phyloP scores from a whole-genome alignment of 139 green algal species.

The Micromonas commoda region DNA sequence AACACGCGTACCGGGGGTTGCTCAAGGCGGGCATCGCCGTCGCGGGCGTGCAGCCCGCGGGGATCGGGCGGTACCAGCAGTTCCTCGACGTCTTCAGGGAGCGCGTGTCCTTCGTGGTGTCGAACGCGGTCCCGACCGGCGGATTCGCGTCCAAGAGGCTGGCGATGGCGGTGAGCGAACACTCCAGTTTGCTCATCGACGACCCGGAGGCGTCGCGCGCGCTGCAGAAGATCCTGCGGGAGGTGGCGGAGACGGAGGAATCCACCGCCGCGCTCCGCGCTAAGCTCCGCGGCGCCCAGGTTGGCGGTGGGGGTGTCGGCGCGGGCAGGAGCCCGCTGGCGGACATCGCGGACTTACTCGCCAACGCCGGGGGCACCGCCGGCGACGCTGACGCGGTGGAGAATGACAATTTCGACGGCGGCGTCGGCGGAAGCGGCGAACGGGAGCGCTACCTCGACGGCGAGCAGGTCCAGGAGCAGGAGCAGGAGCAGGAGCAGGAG shows the following conservation, averaged over 20 bases:
- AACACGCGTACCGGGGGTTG: slow-evolving; percentile 26
- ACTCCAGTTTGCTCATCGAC: neutral
- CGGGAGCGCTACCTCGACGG: neutral
- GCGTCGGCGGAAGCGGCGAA: neutral
- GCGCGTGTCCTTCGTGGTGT: slow-evolving; percentile 13
- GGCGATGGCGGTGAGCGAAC: neutral
- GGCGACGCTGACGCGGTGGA: neutral
- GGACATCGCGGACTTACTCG: neutral
- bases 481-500: slow-evolving; percentile 36
- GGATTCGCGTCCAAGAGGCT: neutral
- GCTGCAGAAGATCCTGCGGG: neutral
- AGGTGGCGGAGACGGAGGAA: slow-evolving; percentile 5
- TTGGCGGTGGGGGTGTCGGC: no score
- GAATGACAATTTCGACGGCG: neutral
- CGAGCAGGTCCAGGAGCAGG: slow-evolving; percentile 25
- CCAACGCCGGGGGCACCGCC: no score
- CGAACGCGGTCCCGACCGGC: slow-evolving; percentile 11
- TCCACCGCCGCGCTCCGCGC: neutral
- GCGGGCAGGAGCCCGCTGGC: neutral
- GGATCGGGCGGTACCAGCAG: neutral
- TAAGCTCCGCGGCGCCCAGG: neutral
- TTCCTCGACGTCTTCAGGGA: slow-evolving; percentile 23
- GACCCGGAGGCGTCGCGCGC: neutral
- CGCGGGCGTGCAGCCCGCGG: neutral
- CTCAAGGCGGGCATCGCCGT: neutral